A percentile compares a stretch with the other conserved stretches of the same genome.
These are phyloP conservation scores for Ceratobasidium theobromae DNA, from an alignment of 1,284 basidiomycete species.

Conservation along the genomic window DNA sequence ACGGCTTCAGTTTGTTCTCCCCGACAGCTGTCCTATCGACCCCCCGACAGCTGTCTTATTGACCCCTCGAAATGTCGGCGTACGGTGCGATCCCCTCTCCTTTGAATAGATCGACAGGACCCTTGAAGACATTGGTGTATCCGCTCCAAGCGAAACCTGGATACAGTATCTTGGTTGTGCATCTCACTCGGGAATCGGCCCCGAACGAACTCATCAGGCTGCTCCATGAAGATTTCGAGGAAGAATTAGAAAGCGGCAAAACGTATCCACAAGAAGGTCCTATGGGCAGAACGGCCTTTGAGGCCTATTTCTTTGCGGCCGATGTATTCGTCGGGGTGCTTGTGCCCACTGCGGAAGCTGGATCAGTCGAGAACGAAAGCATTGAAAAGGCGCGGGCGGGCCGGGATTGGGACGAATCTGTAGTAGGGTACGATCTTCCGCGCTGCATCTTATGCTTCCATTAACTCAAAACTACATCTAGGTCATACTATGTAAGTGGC, in stretches of 20 bases:
- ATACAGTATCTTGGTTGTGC: conserved; percentile 55
- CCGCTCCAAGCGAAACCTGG: conserved; percentile 1
- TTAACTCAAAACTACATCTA: conserved; percentile 1
- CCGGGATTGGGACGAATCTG: conserved; percentile 63
- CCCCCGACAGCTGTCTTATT: not conserved
- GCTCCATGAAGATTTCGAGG: conserved; percentile 66
- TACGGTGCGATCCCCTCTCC: conserved; percentile 2
- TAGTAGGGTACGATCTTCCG: conserved; percentile 84
- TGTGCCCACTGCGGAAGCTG: conserved; percentile 39
- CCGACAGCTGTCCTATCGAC: too few species aligned
- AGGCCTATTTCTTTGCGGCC: conserved; percentile 70
- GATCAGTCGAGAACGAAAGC: conserved; percentile 34
- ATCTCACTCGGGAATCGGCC: conserved; percentile 58
- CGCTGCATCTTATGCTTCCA: conserved; percentile 39
- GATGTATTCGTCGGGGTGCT: conserved; percentile 75
- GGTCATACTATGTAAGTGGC: conserved; percentile 71
- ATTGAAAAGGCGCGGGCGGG: conserved; percentile 52
- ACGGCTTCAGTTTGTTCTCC: too few species aligned
- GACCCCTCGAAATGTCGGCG: conserved; percentile 7
- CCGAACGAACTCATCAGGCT: conserved; percentile 58
- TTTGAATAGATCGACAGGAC: not conserved
- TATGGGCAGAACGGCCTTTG: conserved; percentile 60
- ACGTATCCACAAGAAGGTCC: conserved; percentile 71
- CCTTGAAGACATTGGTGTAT: not conserved
- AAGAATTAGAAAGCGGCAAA: conserved; percentile 70